These are phyloP conservation scores for Yamadazyma tumulicola DNA, from an alignment of 805 yeast genomes.

Conservation along the genomic window DNA sequence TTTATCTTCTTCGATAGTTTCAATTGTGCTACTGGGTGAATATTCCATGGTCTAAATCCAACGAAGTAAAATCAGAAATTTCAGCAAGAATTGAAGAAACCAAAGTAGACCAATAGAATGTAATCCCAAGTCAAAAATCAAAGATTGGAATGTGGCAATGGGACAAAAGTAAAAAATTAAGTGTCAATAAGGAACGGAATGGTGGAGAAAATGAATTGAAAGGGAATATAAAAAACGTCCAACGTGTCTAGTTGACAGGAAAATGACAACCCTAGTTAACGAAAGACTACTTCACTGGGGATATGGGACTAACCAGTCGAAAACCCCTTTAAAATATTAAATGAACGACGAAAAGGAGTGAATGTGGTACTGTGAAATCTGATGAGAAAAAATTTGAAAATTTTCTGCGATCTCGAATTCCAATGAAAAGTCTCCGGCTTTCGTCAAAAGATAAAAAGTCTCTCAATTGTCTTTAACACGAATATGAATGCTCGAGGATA, in stretches of 20 bases:
- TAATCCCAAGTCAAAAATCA: background rate
- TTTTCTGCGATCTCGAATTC: background rate
- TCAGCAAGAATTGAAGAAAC: too few species aligned
- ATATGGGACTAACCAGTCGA: too few species aligned
- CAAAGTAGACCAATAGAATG: background rate
- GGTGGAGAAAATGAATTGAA: too few species aligned
- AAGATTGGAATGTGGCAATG: background rate
- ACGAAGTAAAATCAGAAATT: too few species aligned
- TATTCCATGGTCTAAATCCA: conserved; percentile 10
- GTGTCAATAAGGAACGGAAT: background rate
- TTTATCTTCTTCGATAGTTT: conserved; percentile 11
- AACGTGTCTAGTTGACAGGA: too few species aligned
- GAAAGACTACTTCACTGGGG: background rate
- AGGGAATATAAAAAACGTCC: too few species aligned
- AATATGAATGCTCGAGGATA: too few species aligned
- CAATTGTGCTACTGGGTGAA: conserved; percentile 14
- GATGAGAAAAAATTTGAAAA: background rate
- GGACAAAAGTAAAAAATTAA: background rate
- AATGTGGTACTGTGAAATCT: too few species aligned
- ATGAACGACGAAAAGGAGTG: too few species aligned
- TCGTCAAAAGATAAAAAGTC: background rate
- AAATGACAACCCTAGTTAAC: too few species aligned
- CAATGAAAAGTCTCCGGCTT: background rate
- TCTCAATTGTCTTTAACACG: background rate
- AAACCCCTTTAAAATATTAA: too few species aligned